Conservation (phyloP, 2,329 filamentous ascomycete species). For the Epicoccum sorghinum region DNA sequence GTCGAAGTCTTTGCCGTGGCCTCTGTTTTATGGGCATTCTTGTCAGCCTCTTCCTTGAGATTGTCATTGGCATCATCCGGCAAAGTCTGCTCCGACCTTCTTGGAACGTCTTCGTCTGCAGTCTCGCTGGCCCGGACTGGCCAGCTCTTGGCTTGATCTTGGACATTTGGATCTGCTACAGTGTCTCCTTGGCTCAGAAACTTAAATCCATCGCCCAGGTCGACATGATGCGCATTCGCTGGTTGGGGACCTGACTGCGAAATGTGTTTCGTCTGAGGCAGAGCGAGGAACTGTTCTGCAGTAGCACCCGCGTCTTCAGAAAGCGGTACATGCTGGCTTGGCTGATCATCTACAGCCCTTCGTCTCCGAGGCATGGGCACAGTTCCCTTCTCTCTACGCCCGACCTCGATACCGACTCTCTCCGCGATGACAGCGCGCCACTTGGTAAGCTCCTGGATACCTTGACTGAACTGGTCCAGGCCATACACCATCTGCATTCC, state of each 20-base stretch:
- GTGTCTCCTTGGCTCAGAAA: neutral
- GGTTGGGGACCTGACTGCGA: neutral
- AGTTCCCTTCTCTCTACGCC: slow-evolving; percentile 7
- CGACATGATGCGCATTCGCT: neutral
- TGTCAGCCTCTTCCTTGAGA: neutral
- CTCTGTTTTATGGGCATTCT: neutral
- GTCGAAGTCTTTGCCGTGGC: slow-evolving; percentile 2
- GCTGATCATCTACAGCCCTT: neutral
- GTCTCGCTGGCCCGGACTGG: neutral
- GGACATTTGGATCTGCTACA: neutral
- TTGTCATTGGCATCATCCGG: neutral
- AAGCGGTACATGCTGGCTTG: slow-evolving; percentile 5
- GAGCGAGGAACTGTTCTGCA: neutral
- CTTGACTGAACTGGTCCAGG: slow-evolving; percentile 45
- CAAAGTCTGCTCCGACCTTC: neutral
- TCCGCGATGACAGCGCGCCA: slow-evolving; percentile 46
- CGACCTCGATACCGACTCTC: slow-evolving; percentile 31
- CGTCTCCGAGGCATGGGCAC: slow-evolving; percentile 5
- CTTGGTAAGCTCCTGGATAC: slow-evolving; percentile 32
- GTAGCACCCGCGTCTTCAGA: slow-evolving; percentile 1
- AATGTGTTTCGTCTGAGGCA: neutral
- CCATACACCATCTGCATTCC: slow-evolving; percentile 38
- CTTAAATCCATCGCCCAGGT: neutral
- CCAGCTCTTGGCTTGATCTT: neutral
- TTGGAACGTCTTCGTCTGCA: neutral